Percentiles rank a stretch among this genome's conserved stretches.
These are phyloP conservation scores for Neofusicoccum kwambonambiense DNA, from an alignment of 2,329 filamentous ascomycete species.

Conservation along the genomic window DNA sequence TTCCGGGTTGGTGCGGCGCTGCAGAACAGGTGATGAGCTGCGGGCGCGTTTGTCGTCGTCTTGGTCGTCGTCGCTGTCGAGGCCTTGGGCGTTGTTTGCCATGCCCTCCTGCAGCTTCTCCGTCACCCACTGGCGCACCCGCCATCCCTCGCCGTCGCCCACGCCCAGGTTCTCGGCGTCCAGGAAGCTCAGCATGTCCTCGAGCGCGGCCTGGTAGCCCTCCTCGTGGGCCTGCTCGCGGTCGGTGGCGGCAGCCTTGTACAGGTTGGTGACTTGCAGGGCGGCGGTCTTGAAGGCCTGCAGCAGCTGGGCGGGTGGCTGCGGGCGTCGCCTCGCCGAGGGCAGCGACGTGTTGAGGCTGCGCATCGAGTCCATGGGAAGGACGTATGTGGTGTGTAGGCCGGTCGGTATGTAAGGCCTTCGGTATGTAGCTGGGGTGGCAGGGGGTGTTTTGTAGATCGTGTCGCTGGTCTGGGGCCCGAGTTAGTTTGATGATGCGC, in stretches of 20 bases:
- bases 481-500: constrained; percentile 9
- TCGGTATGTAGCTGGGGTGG: background rate
- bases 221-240: constrained; percentile 73
- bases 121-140: constrained; percentile 64
- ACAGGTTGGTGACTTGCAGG: constrained; percentile 91
- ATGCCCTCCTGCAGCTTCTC: constrained; percentile 64
- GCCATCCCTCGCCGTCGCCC: constrained; percentile 73
- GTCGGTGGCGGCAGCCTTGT: constrained; percentile 82
- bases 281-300: constrained; percentile 91
- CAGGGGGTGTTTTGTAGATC: background rate
- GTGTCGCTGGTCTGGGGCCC: background rate
- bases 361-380: constrained; percentile 41
- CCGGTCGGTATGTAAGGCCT: background rate
- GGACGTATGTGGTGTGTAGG: background rate
- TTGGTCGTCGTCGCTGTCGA: constrained; percentile 67
- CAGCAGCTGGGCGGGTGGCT: constrained; percentile 57
- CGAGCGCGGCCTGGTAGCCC: constrained; percentile 91
- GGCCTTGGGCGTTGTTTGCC: constrained; percentile 33
- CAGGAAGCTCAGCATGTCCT: constrained; percentile 82
- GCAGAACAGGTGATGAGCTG: constrained; percentile 58
- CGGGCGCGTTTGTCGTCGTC: constrained; percentile 60
- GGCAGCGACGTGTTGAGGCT: constrained; percentile 42
- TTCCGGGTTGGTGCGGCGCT: constrained; percentile 35
- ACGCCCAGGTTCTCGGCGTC: constrained; percentile 79
- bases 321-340: constrained; percentile 30